phyloP scores from a whole-genome alignment of 495 filamentous ascomycete genomes.

The Xylaria curta region DNA sequence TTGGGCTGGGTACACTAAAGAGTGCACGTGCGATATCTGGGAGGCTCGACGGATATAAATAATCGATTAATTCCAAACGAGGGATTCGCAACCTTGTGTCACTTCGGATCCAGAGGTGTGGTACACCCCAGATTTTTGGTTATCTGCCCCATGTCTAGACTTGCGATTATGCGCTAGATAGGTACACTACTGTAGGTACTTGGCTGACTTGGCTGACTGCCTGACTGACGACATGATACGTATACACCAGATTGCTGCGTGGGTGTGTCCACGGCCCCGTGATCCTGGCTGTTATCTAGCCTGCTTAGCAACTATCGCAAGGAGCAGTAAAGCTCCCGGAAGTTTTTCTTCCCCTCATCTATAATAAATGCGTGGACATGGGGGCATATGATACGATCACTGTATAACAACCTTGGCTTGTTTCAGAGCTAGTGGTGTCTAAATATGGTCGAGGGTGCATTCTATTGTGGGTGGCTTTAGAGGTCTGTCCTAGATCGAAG shows the following conservation, averaged over 20 bases:
- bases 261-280: background rate
- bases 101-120: slow-evolving; percentile 20
- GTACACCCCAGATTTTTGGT: slow-evolving; percentile 16
- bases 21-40: slow-evolving; percentile 1
- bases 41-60: slow-evolving; percentile 3
- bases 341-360: background rate
- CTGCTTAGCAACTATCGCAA: background rate
- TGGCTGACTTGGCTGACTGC: background rate
- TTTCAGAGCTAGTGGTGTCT: slow-evolving; percentile 17
- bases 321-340: background rate
- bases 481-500: background rate
- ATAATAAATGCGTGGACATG: background rate
- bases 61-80: slow-evolving; percentile 14
- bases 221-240: background rate
- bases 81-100: slow-evolving; percentile 22
- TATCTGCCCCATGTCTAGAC: slow-evolving; percentile 4
- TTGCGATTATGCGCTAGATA: background rate
- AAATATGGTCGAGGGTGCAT: background rate
- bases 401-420: slow-evolving; percentile 1
- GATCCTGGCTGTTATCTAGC: background rate
- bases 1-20: background rate
- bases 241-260: background rate
- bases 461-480: background rate
- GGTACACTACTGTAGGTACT: background rate
- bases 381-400: background rate